These are phyloP conservation scores for Polyplosphaeria fusca DNA, from an alignment of 495 filamentous ascomycete species.

Conservation along the genomic window DNA sequence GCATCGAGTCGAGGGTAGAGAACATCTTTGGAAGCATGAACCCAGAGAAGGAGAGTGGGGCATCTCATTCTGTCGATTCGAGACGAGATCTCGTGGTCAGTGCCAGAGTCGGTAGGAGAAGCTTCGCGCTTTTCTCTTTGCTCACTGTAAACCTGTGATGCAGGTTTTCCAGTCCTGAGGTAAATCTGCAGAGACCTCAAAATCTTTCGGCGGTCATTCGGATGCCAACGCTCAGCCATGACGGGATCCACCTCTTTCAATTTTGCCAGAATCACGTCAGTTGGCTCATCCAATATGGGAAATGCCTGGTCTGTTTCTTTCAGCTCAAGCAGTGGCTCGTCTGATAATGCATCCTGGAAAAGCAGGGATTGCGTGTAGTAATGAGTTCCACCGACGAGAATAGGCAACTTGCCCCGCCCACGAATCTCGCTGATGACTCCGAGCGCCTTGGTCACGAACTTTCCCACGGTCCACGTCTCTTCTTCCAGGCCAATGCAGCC, in stretches of 20 bases:
- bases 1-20: slow-evolving; percentile 67
- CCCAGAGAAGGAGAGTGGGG: slow-evolving; percentile 76
- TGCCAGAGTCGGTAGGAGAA: slow-evolving; percentile 21
- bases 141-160: slow-evolving; percentile 84
- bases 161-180: slow-evolving; percentile 69
- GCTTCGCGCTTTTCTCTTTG: slow-evolving; percentile 48
- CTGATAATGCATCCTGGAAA: slow-evolving; percentile 64
- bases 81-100: background rate
- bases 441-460: slow-evolving; percentile 67
- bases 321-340: slow-evolving; percentile 38
- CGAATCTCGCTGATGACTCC: slow-evolving; percentile 74
- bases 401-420: slow-evolving; percentile 71
- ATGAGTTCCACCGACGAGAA: slow-evolving; percentile 90
- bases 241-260: slow-evolving; percentile 77
- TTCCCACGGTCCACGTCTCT: slow-evolving; percentile 74
- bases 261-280: slow-evolving; percentile 66
- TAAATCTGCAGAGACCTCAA: slow-evolving; percentile 86
- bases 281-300: slow-evolving; percentile 68
- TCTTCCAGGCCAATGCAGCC: slow-evolving; percentile 69
- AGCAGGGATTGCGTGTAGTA: slow-evolving; percentile 90
- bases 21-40: slow-evolving; percentile 65
- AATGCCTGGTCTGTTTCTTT: slow-evolving; percentile 42
- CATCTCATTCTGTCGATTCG: slow-evolving; percentile 41
- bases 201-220: slow-evolving; percentile 86
- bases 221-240: slow-evolving; percentile 93